Evolutionary conservation across 2,329 filamentous ascomycete genomes (phyloP).

Genomic region (Pochonia chlamydosporia): DNA sequence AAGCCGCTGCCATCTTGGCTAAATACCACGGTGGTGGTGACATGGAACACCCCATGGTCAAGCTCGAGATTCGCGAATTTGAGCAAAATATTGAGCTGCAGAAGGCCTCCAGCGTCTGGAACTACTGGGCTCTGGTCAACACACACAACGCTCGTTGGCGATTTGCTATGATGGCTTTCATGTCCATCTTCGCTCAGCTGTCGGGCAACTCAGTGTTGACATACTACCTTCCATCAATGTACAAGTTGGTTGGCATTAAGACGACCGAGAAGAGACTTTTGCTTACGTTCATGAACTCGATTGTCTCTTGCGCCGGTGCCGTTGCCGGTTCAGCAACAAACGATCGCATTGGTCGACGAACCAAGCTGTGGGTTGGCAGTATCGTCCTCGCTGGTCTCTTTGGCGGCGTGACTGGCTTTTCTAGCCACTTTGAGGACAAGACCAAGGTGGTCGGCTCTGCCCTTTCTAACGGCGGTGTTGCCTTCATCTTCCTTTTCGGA

Average conservation of each 20-base stretch:
- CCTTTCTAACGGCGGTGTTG: conserved; percentile 38
- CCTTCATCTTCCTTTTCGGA: conserved; percentile 48
- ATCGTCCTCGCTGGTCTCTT: conserved; percentile 40
- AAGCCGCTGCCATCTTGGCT: conserved; percentile 29
- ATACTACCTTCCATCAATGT: conserved; percentile 50
- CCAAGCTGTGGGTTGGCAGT: conserved; percentile 44
- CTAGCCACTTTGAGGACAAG: conserved; percentile 32
- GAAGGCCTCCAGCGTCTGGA: conserved; percentile 37
- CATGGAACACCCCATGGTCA: conserved; percentile 28
- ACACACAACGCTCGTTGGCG: conserved; percentile 41
- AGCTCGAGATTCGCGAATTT: conserved; percentile 35
- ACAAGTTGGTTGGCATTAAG: conserved; percentile 46
- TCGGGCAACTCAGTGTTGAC: conserved; percentile 43
- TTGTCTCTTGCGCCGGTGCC: conserved; percentile 36
- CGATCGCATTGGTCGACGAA: conserved; percentile 27
- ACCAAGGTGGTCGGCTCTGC: conserved; percentile 24
- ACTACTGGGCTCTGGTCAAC: conserved; percentile 47
- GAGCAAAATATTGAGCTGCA: conserved; percentile 33
- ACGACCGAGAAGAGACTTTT: conserved; percentile 42
- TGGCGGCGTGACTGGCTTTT: conserved; percentile 39
- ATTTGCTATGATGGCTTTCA: conserved; percentile 44
- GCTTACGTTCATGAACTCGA: conserved; percentile 33
- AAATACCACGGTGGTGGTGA: conserved; percentile 27
- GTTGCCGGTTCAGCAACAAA: conserved; percentile 25
- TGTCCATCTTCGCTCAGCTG: conserved; percentile 50